A percentile compares a stretch with the other conserved stretches of the same genome.
phyloP scores from a whole-genome alignment of 306 rosid genomes.

The Glycine soja region DNA sequence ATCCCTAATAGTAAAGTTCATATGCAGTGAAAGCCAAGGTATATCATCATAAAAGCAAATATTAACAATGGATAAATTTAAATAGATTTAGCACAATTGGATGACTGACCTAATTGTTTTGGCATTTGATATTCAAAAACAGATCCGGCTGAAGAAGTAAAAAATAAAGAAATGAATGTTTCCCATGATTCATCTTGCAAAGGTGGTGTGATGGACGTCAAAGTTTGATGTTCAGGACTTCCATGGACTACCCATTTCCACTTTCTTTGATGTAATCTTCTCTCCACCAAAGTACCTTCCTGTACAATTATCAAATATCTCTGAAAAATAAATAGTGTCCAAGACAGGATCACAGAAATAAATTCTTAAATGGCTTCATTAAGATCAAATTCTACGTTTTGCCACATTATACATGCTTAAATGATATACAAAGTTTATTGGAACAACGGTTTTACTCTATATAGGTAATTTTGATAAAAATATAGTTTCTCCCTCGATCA shows the following conservation, averaged over 20 bases:
- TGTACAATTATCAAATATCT: conserved; percentile 43
- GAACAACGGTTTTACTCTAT: conserved; percentile 13
- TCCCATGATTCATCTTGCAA: conserved; percentile 66
- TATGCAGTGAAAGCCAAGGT: conserved; percentile 17
- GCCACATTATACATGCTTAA: background rate
- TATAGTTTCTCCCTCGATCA: background rate
- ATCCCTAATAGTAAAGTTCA: conserved; percentile 21
- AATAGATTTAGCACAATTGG: conserved; percentile 31
- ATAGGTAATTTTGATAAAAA: background rate
- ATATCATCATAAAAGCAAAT: conserved; percentile 16
- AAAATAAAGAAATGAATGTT: conserved; percentile 66
- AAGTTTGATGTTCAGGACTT: conserved; percentile 72
- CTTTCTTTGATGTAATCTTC: conserved; percentile 84
- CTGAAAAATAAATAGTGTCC: background rate
- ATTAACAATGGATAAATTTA: conserved; percentile 9
- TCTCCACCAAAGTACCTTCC: conserved; percentile 87
- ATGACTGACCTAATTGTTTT: conserved; percentile 65
- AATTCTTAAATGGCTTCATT: background rate
- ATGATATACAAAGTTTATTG: background rate
- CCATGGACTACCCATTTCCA: conserved; percentile 96
- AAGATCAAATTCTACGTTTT: conserved; percentile 21
- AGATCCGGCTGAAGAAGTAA: conserved; percentile 73
- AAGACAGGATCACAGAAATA: background rate
- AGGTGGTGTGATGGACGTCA: conserved; percentile 70
- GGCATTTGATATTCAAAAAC: conserved; percentile 72